phyloP scores from a whole-genome alignment of 306 rosid genomes.

The Casuarina glauca region DNA sequence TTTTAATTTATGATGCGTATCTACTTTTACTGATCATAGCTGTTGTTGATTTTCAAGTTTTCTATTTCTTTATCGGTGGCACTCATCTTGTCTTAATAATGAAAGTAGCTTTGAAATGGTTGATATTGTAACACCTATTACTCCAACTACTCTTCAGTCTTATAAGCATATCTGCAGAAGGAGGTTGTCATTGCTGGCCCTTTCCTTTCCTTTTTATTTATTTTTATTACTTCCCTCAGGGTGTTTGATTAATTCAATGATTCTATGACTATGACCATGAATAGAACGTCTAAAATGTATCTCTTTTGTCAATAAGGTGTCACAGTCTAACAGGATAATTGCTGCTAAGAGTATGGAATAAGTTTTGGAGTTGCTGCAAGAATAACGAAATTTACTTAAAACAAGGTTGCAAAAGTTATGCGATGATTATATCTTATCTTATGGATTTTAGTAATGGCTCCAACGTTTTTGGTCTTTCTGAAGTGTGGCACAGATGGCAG shows the following conservation, averaged over 20 bases:
- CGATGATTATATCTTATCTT: neutral
- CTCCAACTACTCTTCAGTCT: neutral
- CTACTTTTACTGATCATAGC: neutral
- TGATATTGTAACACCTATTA: neutral
- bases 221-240: neutral
- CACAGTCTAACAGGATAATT: neutral
- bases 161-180: neutral
- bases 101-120: neutral
- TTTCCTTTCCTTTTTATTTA: neutral
- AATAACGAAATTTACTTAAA: neutral
- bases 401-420: neutral
- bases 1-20: conserved; percentile 6
- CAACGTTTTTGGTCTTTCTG: neutral
- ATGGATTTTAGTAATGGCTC: neutral
- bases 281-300: neutral
- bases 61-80: neutral
- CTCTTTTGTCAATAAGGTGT: neutral
- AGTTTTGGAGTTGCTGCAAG: neutral
- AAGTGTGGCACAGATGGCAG: neutral
- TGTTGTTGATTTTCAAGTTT: neutral
- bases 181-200: neutral
- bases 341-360: neutral
- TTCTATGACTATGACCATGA: neutral
- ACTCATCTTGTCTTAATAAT: neutral
- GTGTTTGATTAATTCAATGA: neutral